A percentile compares a stretch with the other conserved stretches of the same genome.
Conservation (phyloP, 352 stramenopile genomes). For the Phytophthora melonis region DNA sequence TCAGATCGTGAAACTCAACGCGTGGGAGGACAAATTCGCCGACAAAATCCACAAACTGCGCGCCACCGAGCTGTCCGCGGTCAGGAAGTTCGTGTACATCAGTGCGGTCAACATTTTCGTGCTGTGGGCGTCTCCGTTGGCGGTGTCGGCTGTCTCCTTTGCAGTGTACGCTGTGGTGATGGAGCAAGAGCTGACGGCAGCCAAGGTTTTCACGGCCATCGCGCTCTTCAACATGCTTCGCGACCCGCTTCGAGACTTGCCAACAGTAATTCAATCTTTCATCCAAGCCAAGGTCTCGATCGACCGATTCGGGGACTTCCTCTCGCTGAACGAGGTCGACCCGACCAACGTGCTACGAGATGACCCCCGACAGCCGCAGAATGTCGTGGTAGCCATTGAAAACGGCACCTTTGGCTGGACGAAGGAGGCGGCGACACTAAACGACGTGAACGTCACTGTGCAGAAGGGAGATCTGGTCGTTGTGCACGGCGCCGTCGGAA, state of each 20-base stretch:
- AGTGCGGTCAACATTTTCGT: constrained; percentile 59
- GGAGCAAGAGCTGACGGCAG: constrained; percentile 45
- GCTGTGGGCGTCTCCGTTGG: constrained; percentile 53
- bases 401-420: constrained; percentile 48
- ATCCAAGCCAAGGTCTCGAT: constrained; percentile 55
- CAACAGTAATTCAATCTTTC: constrained; percentile 42
- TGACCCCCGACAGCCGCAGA: neutral
- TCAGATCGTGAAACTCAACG: constrained; percentile 97
- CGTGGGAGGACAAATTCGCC: constrained; percentile 88
- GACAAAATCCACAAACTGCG: constrained; percentile 80
- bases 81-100: constrained; percentile 64
- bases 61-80: constrained; percentile 86
- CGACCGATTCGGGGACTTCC: constrained; percentile 44
- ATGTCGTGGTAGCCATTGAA: constrained; percentile 36
- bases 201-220: constrained; percentile 63
- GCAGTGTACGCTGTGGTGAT: constrained; percentile 53
- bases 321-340: constrained; percentile 38
- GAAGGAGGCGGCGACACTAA: constrained; percentile 33
- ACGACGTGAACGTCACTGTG: constrained; percentile 48
- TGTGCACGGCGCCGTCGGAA: constrained; percentile 55
- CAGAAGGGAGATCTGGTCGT: constrained; percentile 60
- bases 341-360: constrained; percentile 27
- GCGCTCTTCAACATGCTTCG: constrained; percentile 60
- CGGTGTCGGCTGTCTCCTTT: constrained; percentile 61
- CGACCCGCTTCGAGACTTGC: constrained; percentile 45